Conservation (phyloP, 495 filamentous ascomycete species). For the Entonaema liquescens region DNA sequence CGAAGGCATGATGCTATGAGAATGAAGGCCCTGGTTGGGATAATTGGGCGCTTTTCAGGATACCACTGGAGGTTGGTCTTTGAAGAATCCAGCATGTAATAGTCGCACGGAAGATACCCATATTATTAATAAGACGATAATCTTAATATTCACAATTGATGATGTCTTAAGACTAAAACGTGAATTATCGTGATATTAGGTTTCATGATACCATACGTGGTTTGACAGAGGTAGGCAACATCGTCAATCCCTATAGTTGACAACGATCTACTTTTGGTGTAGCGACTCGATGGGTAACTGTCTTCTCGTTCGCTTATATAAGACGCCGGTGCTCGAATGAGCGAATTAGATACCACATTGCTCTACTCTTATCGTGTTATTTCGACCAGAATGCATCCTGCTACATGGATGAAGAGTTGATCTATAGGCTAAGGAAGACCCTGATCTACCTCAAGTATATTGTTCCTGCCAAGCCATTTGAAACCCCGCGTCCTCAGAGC, state of each 20-base stretch:
- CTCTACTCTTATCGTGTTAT: neutral
- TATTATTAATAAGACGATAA: slow-evolving; percentile 9
- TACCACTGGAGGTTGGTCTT: neutral
- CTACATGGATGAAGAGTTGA: neutral
- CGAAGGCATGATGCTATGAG: neutral
- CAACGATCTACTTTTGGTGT: no score
- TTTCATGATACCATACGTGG: no score
- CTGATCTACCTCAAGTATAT: slow-evolving; percentile 6
- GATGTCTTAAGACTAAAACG: no score
- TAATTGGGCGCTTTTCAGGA: neutral
- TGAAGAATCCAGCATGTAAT: neutral
- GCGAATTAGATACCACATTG: no score
- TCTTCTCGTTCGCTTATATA: no score
- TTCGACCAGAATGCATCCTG: neutral
- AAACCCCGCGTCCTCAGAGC: neutral
- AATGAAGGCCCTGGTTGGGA: neutral
- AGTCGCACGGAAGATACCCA: slow-evolving; percentile 13
- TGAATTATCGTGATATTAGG: no score
- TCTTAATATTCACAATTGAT: neutral
- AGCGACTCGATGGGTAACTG: no score
- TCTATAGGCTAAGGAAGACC: neutral
- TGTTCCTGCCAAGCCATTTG: neutral
- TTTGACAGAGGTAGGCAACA: no score
- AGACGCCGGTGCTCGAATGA: no score
- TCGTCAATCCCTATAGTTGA: no score